Evolutionary conservation across 1,284 basidiomycete genomes (phyloP), one percentile per base, ranked within the genome.

Genomic region (Pyrrhoderma lamaoense): DNA sequence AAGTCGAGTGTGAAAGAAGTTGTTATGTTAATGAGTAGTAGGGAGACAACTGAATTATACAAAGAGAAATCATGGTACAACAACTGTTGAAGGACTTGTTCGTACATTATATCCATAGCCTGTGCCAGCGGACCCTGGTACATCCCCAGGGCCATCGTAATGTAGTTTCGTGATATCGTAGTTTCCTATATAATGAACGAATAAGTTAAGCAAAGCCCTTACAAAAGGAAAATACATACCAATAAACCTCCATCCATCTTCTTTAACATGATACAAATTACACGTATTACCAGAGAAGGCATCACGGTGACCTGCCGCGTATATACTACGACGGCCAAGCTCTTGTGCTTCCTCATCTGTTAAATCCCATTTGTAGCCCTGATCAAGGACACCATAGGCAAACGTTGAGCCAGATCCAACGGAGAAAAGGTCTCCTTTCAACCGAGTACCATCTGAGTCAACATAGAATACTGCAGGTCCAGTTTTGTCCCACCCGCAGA

Each of bases 401-500:
- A 95, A 98, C 0, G 96, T 99, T 63, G 89, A 93, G 62, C 96
- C 96, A 3, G 95, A 98, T 34, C 96, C 96, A 37, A 99, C 96
- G 4, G 93, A 97, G 75, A 99, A 99, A 13, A 98, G 69, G 68
- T 99, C 88, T 42, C 96, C 95, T 67, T 95, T 97, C 51, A 99
- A 74, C 21, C 96, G 85, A 8, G 91, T 89, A 36, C 96, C 96
- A 59, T 99, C 96, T 13, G 91, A 95, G 70, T 99, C 96, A 52
- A 99, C 96, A 67, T 99, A 99, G 73, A 94, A 99, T 35, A 99
- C 76, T 11, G 91, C 83, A n/a, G 95, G 95, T 0, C 96, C 95
- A 8, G 95, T 97, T 77, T 98, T 99, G 72, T 99, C 96, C 94
- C 95, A 99, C 23, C 96, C 96, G 62, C 94, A 98, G 58, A 99